Evolutionary conservation across 129 eudicot genomes (phyloP).

Genomic region (Sambucus nigra): DNA sequence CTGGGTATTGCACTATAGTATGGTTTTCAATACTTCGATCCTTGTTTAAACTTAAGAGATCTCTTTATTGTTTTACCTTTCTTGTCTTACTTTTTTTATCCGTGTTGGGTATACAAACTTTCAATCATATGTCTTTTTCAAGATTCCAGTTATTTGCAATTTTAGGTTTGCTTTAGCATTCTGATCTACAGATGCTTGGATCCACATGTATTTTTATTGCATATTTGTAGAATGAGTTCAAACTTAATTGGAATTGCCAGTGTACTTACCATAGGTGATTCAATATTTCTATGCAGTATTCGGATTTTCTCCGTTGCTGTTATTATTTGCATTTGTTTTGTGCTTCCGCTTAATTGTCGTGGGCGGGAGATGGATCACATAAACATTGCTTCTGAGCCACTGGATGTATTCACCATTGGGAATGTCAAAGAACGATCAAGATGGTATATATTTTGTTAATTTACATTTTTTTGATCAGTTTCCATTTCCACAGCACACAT

Average conservation of each 20-base stretch:
- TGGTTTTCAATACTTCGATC: too few relatives aligned
- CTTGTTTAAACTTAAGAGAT: too few relatives aligned
- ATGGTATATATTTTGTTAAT: conserved; percentile 71
- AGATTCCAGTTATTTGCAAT: too few relatives aligned
- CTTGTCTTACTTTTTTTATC: too few relatives aligned
- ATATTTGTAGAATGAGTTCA: not conserved
- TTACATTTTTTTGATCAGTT: not conserved
- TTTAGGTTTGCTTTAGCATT: too few relatives aligned
- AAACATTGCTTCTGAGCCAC: conserved; percentile 33
- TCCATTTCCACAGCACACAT: not conserved
- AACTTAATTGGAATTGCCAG: not conserved
- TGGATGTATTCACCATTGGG: conserved; percentile 69
- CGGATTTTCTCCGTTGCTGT: conserved; percentile 74
- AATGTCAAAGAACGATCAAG: conserved; percentile 63
- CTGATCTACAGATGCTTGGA: too few relatives aligned
- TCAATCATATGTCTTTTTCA: too few relatives aligned
- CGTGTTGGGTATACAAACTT: too few relatives aligned
- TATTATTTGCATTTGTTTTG: conserved; percentile 62
- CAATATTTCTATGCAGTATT: conserved; percentile 41
- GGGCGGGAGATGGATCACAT: conserved; percentile 54
- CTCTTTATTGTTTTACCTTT: too few relatives aligned
- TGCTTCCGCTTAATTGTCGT: conserved; percentile 81
- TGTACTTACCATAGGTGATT: not conserved
- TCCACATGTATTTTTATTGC: not conserved
- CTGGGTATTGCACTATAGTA: too few relatives aligned